Evolutionary conservation across 2,329 filamentous ascomycete genomes (phyloP), one percentile per base, ranked within the genome.

Genomic region (Fusarium pseudocircinatum): DNA sequence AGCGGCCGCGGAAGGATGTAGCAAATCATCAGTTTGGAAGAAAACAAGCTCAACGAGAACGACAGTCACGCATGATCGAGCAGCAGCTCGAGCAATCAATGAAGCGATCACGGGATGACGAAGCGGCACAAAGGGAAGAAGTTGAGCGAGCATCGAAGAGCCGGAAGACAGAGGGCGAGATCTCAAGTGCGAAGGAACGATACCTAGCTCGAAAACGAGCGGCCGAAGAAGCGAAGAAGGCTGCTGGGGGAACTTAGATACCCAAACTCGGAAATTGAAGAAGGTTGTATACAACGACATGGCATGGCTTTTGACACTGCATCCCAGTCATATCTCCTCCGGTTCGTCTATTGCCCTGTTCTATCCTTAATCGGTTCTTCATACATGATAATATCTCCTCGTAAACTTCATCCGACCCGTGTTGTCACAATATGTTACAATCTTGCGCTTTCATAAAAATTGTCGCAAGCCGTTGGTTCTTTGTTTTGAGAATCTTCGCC

Each of bases 11-110:
- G 30, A 81, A 76, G 42, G 83, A 82, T 26, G 82, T 83, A 60
- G 83, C 85, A 39, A 85, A 84, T 12, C 79, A 82, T 20, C 81
- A 81, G 46, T 65, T 77, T 26, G 86, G 87, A 8, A 86, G 87
- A 62, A 90, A 91, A 77, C 87, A 92, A 75, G 93, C 90, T 4
- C 90, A 91, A 85, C 86, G 93, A 37, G 93, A 95, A 79, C 85
- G 93, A 44, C 94, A 96, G 83, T 92, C 91, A 12, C 88, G 89
- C 65, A 94, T 96, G 93, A 85, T 96, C 70, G 93, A 93, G 76
- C 89, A 91, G 78, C 94, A 96, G 81, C 85, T 96, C 22, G 93
- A 92, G 77, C 88, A 92, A 78, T 87, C 90, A 40, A 87, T 92
- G 28, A 96, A 96, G 84, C 86, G 93, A 60, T 89, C 90, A 44